Percentiles rank a stretch among this genome's conserved stretches.
phyloP scores from a whole-genome alignment of 495 filamentous ascomycete genomes.

The Podospora appendiculata region DNA sequence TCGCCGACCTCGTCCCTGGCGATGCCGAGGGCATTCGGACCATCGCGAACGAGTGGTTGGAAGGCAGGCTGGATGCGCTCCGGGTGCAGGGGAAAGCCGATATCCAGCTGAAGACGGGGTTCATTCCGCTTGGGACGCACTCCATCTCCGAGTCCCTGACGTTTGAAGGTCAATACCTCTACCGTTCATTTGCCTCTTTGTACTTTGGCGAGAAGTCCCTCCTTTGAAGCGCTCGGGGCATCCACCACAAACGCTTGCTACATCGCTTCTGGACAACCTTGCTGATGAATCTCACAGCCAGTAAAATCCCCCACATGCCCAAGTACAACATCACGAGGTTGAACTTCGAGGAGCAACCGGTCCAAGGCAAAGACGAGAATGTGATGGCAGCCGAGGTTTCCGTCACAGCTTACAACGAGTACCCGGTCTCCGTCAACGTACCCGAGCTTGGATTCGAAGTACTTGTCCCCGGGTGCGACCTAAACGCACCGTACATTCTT shows the following conservation, averaged over 20 bases:
- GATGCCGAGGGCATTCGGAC: conserved; percentile 68
- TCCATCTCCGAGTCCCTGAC: conserved; percentile 58
- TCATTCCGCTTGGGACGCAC: conserved; percentile 69
- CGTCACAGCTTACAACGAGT: conserved; percentile 59
- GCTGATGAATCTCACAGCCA: conserved; percentile 34
- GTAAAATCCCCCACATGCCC: conserved; percentile 68
- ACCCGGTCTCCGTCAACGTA: conserved; percentile 63
- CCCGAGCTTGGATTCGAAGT: conserved; percentile 79
- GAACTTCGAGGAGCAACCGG: conserved; percentile 62
- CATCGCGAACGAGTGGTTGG: conserved; percentile 84
- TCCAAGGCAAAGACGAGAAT: conserved; percentile 35
- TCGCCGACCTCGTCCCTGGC: conserved; percentile 66
- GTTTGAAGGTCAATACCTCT: conserved; percentile 73
- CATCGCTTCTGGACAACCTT: conserved; percentile 6
- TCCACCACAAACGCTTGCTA: background rate
- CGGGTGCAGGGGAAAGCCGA: conserved; percentile 61
- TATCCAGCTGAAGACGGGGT: conserved; percentile 65
- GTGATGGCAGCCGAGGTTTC: conserved; percentile 74
- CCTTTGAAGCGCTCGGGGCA: conserved; percentile 15
- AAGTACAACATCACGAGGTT: conserved; percentile 68
- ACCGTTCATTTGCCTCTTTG: conserved; percentile 44
- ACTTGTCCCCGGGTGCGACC: conserved; percentile 72
- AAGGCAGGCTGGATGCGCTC: conserved; percentile 62
- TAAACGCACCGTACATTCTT: conserved; percentile 52
- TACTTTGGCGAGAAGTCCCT: conserved; percentile 44